Percentiles rank a stretch among this genome's conserved stretches.
Conservation (phyloP, 2,329 filamentous ascomycete genomes). For the Neospermospora avenae region DNA sequence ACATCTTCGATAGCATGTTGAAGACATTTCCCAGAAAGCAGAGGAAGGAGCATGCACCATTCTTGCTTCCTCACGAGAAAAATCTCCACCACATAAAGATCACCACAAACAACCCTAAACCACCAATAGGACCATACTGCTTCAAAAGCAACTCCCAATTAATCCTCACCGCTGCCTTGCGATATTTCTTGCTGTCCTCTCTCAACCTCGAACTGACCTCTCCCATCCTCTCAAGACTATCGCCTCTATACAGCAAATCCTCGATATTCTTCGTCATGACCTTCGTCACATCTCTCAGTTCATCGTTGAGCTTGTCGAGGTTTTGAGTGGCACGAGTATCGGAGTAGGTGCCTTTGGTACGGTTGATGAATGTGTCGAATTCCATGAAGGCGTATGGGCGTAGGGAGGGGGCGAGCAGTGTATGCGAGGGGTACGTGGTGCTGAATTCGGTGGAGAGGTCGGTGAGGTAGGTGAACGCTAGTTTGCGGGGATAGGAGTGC, state of each 20-base stretch:
- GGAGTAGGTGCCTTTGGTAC: conserved; percentile 90
- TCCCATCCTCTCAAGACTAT: conserved; percentile 94
- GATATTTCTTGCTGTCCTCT: conserved; percentile 94
- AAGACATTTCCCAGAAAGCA: neutral
- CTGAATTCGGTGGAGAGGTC: conserved; percentile 90
- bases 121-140: conserved; percentile 92
- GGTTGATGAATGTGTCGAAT: conserved; percentile 94
- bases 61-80: neutral
- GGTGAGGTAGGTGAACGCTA: conserved; percentile 96
- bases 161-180: conserved; percentile 86
- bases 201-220: conserved; percentile 83
- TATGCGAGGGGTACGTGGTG: conserved; percentile 70
- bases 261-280: conserved; percentile 99
- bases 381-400: conserved; percentile 96
- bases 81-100: conserved; percentile 14
- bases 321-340: conserved; percentile 89
- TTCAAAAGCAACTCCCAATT: conserved; percentile 97
- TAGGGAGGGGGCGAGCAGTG: conserved; percentile 71
- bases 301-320: conserved; percentile 92
- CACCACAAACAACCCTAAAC: conserved; percentile 7
- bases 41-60: neutral
- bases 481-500: conserved; percentile 90
- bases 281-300: conserved; percentile 95
- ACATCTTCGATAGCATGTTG: neutral
- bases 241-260: conserved; percentile 90